Percentiles rank a stretch among this genome's conserved stretches.
Conservation (phyloP, 352 stramenopile species). For the Phytophthora lateralis region DNA sequence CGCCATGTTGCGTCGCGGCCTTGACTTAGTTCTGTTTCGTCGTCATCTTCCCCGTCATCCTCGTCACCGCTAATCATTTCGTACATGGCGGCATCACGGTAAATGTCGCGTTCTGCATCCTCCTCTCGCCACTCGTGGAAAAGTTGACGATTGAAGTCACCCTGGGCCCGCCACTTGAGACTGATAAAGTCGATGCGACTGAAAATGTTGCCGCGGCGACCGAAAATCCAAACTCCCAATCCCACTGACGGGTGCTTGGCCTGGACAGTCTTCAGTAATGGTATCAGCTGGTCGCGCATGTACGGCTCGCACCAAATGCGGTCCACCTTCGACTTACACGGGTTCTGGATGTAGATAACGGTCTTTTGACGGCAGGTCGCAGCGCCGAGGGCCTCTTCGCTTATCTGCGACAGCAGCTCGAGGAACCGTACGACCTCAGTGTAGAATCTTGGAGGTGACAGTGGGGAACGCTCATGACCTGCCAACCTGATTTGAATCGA, state of each 20-base stretch:
- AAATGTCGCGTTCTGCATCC: constrained; percentile 5
- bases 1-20: no score
- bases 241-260: constrained; percentile 2
- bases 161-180: background rate
- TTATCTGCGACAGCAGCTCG: background rate
- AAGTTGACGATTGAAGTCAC: background rate
- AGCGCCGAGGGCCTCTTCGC: background rate
- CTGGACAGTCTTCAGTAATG: background rate
- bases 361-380: background rate
- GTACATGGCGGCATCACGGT: constrained; percentile 2
- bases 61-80: constrained; percentile 2
- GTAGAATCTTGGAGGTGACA: constrained; percentile 2
- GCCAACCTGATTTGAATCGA: background rate
- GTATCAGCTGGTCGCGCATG: constrained; percentile 1
- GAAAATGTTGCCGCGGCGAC: background rate
- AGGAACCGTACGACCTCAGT: constrained; percentile 1
- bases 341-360: background rate
- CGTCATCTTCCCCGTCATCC: background rate
- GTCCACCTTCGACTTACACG: background rate
- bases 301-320: background rate
- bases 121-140: constrained; percentile 3
- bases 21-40: background rate
- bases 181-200: constrained; percentile 2
- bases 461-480: background rate
- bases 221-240: background rate